These are phyloP conservation scores for Solanum etuberosum DNA, from an alignment of 257 asterid species.

Conservation along the genomic window DNA sequence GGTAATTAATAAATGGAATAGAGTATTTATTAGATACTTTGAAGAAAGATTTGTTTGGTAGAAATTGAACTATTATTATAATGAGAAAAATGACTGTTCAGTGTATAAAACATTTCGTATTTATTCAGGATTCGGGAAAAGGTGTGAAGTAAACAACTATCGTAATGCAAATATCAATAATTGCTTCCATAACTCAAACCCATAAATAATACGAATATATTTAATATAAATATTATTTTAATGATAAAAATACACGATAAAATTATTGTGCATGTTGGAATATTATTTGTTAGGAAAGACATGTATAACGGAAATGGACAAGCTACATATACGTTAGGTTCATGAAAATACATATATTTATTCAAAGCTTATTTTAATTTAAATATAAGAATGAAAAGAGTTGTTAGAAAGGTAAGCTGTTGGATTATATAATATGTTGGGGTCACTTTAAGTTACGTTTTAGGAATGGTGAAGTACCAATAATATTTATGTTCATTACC, in stretches of 20 bases:
- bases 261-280: neutral
- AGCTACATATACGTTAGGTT: neutral
- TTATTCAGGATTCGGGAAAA: neutral
- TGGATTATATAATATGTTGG: neutral
- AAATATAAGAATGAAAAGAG: neutral
- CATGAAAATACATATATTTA: neutral
- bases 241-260: neutral
- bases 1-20: neutral
- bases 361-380: neutral
- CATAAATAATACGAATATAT: neutral
- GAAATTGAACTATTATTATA: neutral
- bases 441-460: neutral
- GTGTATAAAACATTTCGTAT: fast-evolving
- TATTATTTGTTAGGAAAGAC: neutral
- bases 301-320: neutral
- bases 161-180: neutral
- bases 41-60: neutral
- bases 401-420: neutral
- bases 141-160: too few species aligned
- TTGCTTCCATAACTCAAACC: neutral
- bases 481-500: neutral
- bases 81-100: neutral
- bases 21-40: neutral
- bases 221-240: neutral
- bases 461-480: neutral